These are phyloP conservation scores for Raddia guianensis DNA, from an alignment of 176 grass and related monocot species.

Conservation along the genomic window DNA sequence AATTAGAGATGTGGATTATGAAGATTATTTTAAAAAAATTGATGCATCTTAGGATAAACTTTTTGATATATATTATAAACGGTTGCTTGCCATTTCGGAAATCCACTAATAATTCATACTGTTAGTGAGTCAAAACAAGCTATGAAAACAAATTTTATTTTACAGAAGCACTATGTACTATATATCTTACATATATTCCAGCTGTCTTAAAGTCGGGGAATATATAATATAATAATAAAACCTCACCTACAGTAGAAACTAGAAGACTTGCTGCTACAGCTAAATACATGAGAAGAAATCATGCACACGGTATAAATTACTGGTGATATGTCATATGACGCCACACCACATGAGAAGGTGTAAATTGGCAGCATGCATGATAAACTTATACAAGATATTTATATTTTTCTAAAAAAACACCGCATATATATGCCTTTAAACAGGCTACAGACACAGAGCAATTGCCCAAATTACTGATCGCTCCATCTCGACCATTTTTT, in stretches of 20 bases:
- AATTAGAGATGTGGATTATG: too few relatives aligned
- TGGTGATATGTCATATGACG: too few relatives aligned
- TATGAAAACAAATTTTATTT: not conserved
- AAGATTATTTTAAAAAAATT: not conserved
- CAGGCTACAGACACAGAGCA: not conserved
- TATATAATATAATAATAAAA: not conserved
- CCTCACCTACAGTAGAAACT: not conserved
- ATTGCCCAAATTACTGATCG: not conserved
- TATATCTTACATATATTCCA: not conserved
- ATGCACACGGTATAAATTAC: not conserved
- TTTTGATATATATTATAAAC: too few relatives aligned
- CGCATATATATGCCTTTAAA: not conserved
- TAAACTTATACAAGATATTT: not conserved
- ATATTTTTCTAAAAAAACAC: too few relatives aligned
- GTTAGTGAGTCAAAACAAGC: not conserved
- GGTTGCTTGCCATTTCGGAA: not conserved
- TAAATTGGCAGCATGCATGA: not conserved
- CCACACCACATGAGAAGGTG: not conserved
- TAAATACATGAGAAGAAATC: not conserved
- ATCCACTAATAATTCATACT: not conserved
- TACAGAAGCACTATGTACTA: not conserved
- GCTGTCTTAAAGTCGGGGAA: not conserved
- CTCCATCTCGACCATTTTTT: not conserved
- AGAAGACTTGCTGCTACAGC: not conserved
- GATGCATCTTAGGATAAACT: too few relatives aligned